phyloP scores from a whole-genome alignment of 306 rosid species.

The Corylus americana region DNA sequence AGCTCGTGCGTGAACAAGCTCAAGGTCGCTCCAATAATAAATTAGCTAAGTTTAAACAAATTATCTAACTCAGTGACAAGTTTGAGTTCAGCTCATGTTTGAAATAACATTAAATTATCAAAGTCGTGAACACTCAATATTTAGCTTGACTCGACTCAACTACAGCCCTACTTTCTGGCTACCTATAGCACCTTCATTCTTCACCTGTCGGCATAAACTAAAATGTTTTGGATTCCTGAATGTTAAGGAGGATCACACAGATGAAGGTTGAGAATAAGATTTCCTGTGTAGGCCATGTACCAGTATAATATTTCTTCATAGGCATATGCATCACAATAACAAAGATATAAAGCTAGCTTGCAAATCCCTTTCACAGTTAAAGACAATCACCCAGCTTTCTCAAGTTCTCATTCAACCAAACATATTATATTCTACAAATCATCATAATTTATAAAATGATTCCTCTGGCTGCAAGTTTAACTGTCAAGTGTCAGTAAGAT shows the following conservation, averaged over 20 bases:
- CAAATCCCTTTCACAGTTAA: no score
- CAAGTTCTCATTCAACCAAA: conserved; percentile 6
- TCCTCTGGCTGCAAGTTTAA: no score
- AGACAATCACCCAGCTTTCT: background rate
- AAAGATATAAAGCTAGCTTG: no score
- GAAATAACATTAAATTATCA: no score
- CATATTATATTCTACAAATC: conserved; percentile 5
- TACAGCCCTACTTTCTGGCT: conserved; percentile 2
- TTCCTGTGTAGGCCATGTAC: background rate
- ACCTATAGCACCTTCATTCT: conserved; percentile 4
- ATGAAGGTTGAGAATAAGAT: background rate
- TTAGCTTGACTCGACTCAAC: no score
- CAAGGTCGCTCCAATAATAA: no score
- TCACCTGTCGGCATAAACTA: conserved; percentile 23
- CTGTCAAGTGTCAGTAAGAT: no score
- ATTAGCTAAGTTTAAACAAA: no score
- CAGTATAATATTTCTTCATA: background rate
- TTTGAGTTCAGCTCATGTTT: no score
- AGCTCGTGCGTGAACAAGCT: no score
- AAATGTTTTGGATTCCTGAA: conserved; percentile 1
- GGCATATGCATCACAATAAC: background rate
- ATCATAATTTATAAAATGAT: background rate
- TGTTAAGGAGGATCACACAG: background rate
- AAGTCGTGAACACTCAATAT: no score
- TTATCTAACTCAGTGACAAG: no score